A percentile compares a stretch with the other conserved stretches of the same genome.
These are phyloP conservation scores for Cercospora sp. DNA, from an alignment of 2,329 filamentous ascomycete species.

Conservation along the genomic window DNA sequence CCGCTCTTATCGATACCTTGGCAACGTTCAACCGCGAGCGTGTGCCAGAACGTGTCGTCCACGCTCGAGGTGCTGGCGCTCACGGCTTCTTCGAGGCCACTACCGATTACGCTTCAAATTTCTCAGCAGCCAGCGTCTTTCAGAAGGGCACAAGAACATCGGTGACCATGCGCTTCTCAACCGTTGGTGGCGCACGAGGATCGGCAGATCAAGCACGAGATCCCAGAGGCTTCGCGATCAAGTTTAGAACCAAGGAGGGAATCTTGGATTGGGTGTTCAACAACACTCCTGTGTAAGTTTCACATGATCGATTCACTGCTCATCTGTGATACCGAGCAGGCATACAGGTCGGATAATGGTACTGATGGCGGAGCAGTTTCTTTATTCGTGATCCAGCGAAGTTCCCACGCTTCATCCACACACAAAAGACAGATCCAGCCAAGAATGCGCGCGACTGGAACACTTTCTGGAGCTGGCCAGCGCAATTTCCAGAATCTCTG, in stretches of 20 bases:
- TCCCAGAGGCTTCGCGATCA: constrained; percentile 52
- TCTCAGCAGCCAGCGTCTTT: constrained; percentile 56
- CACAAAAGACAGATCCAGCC: constrained; percentile 40
- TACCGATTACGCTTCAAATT: constrained; percentile 34
- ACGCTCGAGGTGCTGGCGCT: constrained; percentile 64
- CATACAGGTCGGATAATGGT: not conserved
- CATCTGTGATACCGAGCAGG: not conserved
- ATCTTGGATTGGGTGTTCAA: constrained; percentile 26
- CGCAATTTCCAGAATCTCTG: constrained; percentile 51
- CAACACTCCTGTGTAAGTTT: constrained; percentile 25
- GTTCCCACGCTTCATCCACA: constrained; percentile 46
- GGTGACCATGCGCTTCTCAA: constrained; percentile 74
- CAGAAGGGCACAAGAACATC: constrained; percentile 68
- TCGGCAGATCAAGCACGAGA: constrained; percentile 59
- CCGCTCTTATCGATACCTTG: constrained; percentile 64
- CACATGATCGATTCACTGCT: not conserved
- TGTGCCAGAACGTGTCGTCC: constrained; percentile 65
- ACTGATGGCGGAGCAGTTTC: constrained; percentile 33
- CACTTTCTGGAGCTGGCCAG: constrained; percentile 46
- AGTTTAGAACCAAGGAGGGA: constrained; percentile 52
- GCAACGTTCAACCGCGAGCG: constrained; percentile 70
- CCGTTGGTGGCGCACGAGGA: constrained; percentile 75
- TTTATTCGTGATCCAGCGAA: constrained; percentile 49
- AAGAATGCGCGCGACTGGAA: constrained; percentile 40
- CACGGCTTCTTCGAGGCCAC: constrained; percentile 57